Conservation (phyloP, 768 basidiomycete species). For the Suillus hirtellus region DNA sequence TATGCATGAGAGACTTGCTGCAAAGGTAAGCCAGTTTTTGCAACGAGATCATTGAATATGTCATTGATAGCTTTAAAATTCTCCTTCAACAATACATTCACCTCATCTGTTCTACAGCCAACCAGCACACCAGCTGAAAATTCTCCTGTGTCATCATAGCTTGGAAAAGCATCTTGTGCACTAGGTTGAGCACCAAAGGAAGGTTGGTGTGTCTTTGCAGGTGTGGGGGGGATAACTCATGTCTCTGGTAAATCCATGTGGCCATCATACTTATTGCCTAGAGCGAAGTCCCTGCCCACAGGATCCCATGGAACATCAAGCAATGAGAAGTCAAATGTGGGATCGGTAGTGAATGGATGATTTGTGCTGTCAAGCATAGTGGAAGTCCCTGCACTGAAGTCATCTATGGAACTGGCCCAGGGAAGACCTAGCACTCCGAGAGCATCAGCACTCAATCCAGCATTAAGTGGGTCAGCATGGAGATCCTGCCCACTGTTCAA, state of each 20-base stretch:
- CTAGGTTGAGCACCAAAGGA: no score
- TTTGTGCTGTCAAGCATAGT: neutral
- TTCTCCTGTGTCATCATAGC: no score
- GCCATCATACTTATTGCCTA: neutral
- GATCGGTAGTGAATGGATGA: neutral
- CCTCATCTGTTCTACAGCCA: neutral
- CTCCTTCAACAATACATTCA: neutral
- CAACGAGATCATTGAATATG: neutral
- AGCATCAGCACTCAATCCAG: neutral
- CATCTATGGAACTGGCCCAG: neutral
- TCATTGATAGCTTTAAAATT: constrained; percentile 1
- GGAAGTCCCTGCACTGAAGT: neutral
- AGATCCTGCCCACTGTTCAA: neutral
- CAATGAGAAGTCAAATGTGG: neutral
- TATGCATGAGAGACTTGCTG: constrained; percentile 13
- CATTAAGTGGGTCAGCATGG: neutral
- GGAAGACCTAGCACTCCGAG: neutral
- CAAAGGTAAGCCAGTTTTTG: constrained; percentile 1
- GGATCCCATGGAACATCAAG: constrained; percentile 2
- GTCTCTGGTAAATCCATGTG: no score
- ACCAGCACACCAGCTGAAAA: neutral
- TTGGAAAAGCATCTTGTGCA: no score
- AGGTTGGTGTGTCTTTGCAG: no score
- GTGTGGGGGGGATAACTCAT: no score
- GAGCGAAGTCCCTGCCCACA: neutral